Evolutionary conservation across 805 yeast species (phyloP), one percentile per base, ranked within the genome.

Genomic region (Metschnikowia noctiluminum): DNA sequence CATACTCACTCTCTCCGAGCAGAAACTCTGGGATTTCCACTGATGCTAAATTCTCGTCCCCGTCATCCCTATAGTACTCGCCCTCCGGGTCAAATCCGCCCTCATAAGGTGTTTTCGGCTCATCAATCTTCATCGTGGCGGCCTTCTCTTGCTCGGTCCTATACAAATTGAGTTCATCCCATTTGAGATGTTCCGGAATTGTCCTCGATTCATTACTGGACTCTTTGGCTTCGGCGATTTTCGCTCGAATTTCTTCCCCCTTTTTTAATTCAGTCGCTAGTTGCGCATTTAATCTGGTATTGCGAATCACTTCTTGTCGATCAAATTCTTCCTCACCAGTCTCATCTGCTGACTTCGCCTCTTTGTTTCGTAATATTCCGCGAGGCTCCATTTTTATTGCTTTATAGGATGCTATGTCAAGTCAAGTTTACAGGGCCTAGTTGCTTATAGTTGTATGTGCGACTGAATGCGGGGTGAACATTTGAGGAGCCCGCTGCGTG

Each of bases 91-190:
- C 84, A 28, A 88, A 85, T 0, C 96, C 95, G 10, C 94, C 95
- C 62, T 88, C 95, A 60, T 86, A 91, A 6, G 97, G 97, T 0
- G 97, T 91, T 72, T 91, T 91, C 21, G 97, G 97, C 64, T 91
- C 97, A 61, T 89, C 96, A 39, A 91, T 89, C 58, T 84, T 83
- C 89, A 85, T 84, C 28, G 88, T 84, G 21, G 89, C 79, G 10
- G 77, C 66, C 65, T 81, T 81, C 57, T 85, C 88, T 62, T 81
- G 87, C 62, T 90, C 96, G 3, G 88, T 78, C 44, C 78, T 79
- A 44, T 77, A 79, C 46, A 91, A 66, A 60, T 91, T 91, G 52
- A 83, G 73, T 56, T 87, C 91, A 62, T 91, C 95, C 97, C 97
- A 91, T 62, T 83, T 78, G 56, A 89, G 73, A 55, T 79, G 85